Evolutionary conservation across 2,329 filamentous ascomycete species (phyloP).

Genomic region (Fusarium azukiicola): DNA sequence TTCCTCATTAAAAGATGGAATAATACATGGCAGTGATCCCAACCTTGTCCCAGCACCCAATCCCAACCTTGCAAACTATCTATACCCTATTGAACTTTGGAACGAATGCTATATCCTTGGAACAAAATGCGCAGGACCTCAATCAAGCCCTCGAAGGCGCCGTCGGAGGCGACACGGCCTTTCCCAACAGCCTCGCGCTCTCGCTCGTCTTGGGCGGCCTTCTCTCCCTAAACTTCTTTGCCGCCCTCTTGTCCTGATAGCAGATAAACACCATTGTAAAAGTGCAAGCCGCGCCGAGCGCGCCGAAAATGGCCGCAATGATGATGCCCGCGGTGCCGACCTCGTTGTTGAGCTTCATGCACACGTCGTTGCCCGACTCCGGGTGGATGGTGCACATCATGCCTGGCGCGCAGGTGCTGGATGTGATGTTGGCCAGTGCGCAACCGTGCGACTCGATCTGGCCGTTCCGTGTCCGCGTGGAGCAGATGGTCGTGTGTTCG

Average conservation of each 20-base stretch:
- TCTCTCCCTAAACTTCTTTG: no score
- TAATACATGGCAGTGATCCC: background rate
- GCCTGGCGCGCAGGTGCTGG: background rate
- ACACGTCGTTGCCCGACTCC: background rate
- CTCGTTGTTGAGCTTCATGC: conserved; percentile 7
- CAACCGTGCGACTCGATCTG: background rate
- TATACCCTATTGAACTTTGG: background rate
- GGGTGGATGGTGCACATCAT: conserved; percentile 2
- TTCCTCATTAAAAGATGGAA: background rate
- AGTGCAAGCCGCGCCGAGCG: background rate
- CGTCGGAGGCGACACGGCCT: conserved; percentile 6
- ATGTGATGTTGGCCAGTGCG: background rate
- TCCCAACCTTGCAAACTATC: background rate
- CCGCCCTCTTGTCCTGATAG: background rate
- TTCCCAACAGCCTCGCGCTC: background rate
- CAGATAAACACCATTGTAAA: background rate
- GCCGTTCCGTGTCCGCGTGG: background rate
- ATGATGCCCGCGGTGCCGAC: background rate
- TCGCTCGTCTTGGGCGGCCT: conserved; percentile 7
- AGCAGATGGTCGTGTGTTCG: background rate
- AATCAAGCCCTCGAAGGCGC: background rate
- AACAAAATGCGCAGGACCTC: background rate
- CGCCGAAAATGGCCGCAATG: background rate
- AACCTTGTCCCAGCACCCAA: background rate
- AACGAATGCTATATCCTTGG: background rate